Evolutionary conservation across 495 filamentous ascomycete species (phyloP).

Genomic region (Hypoxylon perforatum): DNA sequence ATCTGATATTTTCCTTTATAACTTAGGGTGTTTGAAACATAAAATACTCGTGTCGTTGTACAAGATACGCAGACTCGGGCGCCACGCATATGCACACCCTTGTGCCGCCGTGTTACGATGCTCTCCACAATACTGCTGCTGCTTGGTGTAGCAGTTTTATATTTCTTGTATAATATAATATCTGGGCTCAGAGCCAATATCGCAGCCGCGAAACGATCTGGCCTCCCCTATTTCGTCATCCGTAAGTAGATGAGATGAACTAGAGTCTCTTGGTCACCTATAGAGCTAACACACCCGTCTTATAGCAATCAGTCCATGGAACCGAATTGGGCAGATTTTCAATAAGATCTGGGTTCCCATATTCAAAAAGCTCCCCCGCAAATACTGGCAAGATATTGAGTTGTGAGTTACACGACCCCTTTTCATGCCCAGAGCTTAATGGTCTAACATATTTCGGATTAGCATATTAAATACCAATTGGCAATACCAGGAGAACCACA

Average conservation of each 20-base stretch:
- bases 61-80: conserved; percentile 2
- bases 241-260: conserved; percentile 51
- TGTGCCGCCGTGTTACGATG: conserved; percentile 1
- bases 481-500: conserved; percentile 48
- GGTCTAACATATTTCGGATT: conserved; percentile 15
- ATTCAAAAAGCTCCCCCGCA: conserved; percentile 57
- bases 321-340: conserved; percentile 62
- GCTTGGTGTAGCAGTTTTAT: conserved; percentile 26
- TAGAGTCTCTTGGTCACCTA: not conserved
- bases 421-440: not conserved
- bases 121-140: conserved; percentile 25
- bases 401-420: conserved; percentile 54
- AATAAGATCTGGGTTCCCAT: conserved; percentile 60
- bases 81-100: not conserved
- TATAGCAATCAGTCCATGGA: conserved; percentile 55
- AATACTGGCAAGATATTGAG: conserved; percentile 55
- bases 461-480: conserved; percentile 52
- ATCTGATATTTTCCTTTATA: not conserved
- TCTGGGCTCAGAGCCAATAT: conserved; percentile 53
- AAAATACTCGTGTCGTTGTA: not conserved
- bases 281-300: conserved; percentile 6
- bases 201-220: conserved; percentile 55
- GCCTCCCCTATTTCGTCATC: conserved; percentile 56
- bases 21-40: not conserved
- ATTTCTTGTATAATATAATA: conserved; percentile 37